Conservation (phyloP, 768 basidiomycete species). For the Suillus placidus region DNA sequence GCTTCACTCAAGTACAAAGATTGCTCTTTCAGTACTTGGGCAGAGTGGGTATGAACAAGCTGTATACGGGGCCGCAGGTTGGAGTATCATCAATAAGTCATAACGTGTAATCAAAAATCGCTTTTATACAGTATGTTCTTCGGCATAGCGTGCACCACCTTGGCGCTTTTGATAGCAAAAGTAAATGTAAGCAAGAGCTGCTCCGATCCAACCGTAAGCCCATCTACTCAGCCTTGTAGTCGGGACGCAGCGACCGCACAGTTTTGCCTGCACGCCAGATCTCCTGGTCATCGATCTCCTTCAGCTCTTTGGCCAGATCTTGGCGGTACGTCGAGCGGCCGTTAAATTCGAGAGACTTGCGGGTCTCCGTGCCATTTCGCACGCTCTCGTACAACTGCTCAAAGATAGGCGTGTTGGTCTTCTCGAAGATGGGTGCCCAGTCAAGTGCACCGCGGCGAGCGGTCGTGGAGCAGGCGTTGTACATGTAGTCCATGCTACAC, state of each 20-base stretch:
- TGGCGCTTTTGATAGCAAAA: conserved; percentile 23
- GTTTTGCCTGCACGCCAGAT: conserved; percentile 98
- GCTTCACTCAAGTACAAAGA: not conserved
- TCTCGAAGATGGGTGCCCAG: conserved; percentile 97
- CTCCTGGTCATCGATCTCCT: conserved; percentile 96
- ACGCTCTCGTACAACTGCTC: conserved; percentile 95
- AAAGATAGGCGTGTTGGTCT: conserved; percentile 92
- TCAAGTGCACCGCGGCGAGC: conserved; percentile 98
- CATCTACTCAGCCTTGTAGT: conserved; percentile 68
- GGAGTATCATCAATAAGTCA: not conserved
- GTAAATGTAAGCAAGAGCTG: conserved; percentile 6
- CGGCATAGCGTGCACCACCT: conserved; percentile 24
- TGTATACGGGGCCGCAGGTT: not conserved
- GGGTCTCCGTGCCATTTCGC: conserved; percentile 93
- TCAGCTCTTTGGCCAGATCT: conserved; percentile 89
- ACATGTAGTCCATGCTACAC: conserved; percentile 97
- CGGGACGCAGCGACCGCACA: conserved; percentile 86
- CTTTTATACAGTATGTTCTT: conserved; percentile 24
- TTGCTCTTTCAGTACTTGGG: not conserved
- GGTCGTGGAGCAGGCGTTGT: conserved; percentile 97
- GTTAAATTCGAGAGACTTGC: conserved; percentile 97
- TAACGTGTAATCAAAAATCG: not conserved
- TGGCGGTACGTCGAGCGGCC: conserved; percentile 89
- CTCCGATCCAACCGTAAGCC: not conserved
- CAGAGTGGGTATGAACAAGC: not conserved